Conservation (phyloP, 1,139 yeast genomes). For the Geotrichum cucujoidarum region DNA sequence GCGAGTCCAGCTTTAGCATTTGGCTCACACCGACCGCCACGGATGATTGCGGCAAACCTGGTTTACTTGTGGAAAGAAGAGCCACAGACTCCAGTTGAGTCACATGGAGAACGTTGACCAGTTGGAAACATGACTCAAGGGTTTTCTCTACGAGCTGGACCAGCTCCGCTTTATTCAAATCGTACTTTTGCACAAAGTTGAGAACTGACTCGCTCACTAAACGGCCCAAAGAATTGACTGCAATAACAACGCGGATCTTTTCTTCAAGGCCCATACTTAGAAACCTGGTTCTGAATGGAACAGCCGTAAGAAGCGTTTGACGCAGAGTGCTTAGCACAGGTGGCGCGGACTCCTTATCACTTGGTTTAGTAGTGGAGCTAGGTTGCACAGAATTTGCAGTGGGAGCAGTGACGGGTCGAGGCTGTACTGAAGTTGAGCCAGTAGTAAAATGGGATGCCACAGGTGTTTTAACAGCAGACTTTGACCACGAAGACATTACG, state of each 20-base stretch:
- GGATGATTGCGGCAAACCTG: no score
- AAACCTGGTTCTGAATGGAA: slow-evolving; percentile 1
- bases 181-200: neutral
- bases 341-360: no score
- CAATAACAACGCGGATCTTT: neutral
- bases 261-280: neutral
- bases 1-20: neutral
- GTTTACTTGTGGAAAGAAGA: no score
- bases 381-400: no score
- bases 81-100: neutral
- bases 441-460: no score
- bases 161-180: neutral
- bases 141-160: neutral
- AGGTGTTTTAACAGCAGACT: no score
- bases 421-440: no score
- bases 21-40: neutral
- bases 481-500: no score
- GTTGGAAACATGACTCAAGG: neutral
- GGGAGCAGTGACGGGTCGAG: no score
- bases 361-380: no score
- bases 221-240: neutral
- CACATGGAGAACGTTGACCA: neutral
- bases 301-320: neutral
- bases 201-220: slow-evolving; percentile 5
- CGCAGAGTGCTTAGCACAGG: neutral